A percentile compares a stretch with the other conserved stretches of the same genome.
These are phyloP conservation scores for Ogataea siamensis DNA, from an alignment of 805 yeast species.

Conservation along the genomic window DNA sequence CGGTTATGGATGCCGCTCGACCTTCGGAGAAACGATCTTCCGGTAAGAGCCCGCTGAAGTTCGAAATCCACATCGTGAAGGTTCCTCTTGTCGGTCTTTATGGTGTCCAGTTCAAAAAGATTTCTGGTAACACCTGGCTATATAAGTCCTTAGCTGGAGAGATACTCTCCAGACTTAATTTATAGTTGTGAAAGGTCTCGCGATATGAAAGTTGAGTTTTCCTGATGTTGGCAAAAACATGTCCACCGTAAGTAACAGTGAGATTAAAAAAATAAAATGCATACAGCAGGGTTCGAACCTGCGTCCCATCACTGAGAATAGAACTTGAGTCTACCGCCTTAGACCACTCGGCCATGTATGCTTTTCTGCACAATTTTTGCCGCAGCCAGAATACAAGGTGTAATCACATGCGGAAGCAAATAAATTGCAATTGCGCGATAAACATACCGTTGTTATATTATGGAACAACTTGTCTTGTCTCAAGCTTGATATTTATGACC, in stretches of 20 bases:
- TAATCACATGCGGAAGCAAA: background rate
- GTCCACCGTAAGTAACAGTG: too few species aligned
- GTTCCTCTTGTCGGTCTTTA: conserved; percentile 86
- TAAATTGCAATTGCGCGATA: conserved; percentile 2
- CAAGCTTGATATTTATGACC: conserved; percentile 8
- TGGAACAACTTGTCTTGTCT: background rate
- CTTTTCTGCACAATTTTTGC: conserved; percentile 4
- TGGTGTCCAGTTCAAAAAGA: conserved; percentile 93
- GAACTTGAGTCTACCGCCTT: conserved; percentile 34
- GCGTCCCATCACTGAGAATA: conserved; percentile 33
- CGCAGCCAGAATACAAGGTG: background rate
- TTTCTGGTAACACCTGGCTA: conserved; percentile 92
- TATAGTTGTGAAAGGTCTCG: conserved; percentile 41
- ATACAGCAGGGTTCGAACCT: conserved; percentile 34
- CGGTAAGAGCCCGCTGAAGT: conserved; percentile 65
- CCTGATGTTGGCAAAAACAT: too few species aligned
- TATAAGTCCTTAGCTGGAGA: conserved; percentile 88
- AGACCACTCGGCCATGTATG: conserved; percentile 35
- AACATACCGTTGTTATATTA: background rate
- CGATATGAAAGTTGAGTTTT: too few species aligned
- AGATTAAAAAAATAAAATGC: conserved; percentile 19
- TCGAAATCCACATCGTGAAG: conserved; percentile 89
- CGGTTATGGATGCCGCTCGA: conserved; percentile 9
- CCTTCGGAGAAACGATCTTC: conserved; percentile 17
- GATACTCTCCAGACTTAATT: conserved; percentile 67